phyloP scores from a whole-genome alignment of 2,329 filamentous ascomycete genomes.

The Fusarium nurragi region DNA sequence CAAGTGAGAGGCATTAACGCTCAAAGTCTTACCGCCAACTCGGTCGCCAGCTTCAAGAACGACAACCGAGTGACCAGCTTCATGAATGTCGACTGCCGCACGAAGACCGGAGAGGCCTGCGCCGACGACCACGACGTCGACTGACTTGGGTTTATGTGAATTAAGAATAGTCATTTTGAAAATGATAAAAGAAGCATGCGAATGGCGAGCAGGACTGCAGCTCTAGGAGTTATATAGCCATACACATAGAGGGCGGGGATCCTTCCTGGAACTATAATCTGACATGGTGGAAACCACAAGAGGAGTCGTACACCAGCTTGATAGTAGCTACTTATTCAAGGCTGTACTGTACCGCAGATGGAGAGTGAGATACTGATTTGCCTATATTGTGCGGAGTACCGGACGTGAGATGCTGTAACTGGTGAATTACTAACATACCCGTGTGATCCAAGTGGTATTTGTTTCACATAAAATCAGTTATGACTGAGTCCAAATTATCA shows the following conservation, averaged over 20 bases:
- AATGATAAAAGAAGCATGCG: background rate
- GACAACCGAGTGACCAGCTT: slow-evolving; percentile 49
- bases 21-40: slow-evolving; percentile 58
- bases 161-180: slow-evolving; percentile 7
- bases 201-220: background rate
- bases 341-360: background rate
- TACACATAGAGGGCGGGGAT: background rate
- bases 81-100: slow-evolving; percentile 48
- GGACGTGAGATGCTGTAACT: background rate
- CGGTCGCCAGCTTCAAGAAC: slow-evolving; percentile 59
- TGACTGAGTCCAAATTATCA: background rate
- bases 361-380: slow-evolving; percentile 5
- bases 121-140: slow-evolving; percentile 33
- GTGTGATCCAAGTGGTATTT: background rate
- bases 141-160: background rate
- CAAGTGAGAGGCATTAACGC: slow-evolving; percentile 4
- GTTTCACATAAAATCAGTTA: background rate
- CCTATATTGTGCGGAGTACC: background rate
- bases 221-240: background rate
- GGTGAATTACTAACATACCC: background rate
- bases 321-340: background rate
- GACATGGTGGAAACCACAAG: background rate
- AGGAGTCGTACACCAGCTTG: background rate
- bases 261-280: slow-evolving; percentile 17
- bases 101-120: slow-evolving; percentile 49